Evolutionary conservation across 352 stramenopile species (phyloP).

Genomic region (Phytophthora crassamura): DNA sequence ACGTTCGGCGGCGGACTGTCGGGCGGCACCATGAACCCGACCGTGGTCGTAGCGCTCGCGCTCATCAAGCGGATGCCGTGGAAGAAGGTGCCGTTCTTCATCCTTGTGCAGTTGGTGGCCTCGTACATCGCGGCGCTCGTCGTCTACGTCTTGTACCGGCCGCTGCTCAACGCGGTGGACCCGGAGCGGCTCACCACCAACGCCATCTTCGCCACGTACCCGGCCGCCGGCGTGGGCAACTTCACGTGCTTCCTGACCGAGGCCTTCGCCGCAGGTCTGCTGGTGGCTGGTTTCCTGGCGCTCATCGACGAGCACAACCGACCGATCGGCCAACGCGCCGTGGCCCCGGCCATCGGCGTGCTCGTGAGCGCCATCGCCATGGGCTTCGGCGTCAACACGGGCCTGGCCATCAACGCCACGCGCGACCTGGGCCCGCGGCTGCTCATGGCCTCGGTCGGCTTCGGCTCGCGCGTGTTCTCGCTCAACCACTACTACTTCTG

Average conservation of each 20-base stretch:
- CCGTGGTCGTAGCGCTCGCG: slow-evolving; percentile 55
- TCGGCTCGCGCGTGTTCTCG: slow-evolving; percentile 73
- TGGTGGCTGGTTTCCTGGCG: slow-evolving; percentile 74
- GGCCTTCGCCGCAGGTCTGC: slow-evolving; percentile 44
- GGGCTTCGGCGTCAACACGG: slow-evolving; percentile 83
- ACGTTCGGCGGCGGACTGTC: slow-evolving; percentile 49
- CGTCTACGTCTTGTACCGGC: slow-evolving; percentile 60
- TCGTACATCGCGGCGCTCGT: slow-evolving; percentile 43
- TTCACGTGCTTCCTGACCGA: slow-evolving; percentile 50
- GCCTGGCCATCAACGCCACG: slow-evolving; percentile 75
- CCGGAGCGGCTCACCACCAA: slow-evolving; percentile 37
- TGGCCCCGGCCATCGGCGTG: slow-evolving; percentile 74
- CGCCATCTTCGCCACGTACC: slow-evolving; percentile 48
- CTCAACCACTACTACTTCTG: slow-evolving; percentile 75
- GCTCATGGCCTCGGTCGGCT: slow-evolving; percentile 70
- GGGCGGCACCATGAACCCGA: slow-evolving; percentile 61
- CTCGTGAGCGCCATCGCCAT: slow-evolving; percentile 78
- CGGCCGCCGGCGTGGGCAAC: slow-evolving; percentile 36
- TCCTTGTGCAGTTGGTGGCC: slow-evolving; percentile 46
- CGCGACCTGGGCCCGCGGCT: slow-evolving; percentile 73
- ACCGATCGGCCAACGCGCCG: slow-evolving; percentile 65
- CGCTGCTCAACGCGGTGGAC: slow-evolving; percentile 49
- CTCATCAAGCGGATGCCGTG: slow-evolving; percentile 49
- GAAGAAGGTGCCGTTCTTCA: slow-evolving; percentile 53
- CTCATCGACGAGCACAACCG: slow-evolving; percentile 81